Percentiles rank a stretch among this genome's conserved stretches.
phyloP scores from a whole-genome alignment of 148 eudicot genomes.

The Chenopodium quinoa region DNA sequence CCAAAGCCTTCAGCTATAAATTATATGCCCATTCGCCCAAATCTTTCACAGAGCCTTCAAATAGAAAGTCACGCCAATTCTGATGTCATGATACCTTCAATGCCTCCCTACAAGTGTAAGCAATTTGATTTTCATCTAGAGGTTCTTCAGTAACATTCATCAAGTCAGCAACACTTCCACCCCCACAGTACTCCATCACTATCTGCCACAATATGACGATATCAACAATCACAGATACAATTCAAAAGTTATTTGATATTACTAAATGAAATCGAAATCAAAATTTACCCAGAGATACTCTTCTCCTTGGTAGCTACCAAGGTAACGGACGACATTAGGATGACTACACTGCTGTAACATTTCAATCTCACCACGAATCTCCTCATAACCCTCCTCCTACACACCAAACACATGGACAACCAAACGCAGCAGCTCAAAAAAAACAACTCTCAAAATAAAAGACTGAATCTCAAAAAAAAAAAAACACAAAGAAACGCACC shows the following conservation, averaged over 20 bases:
- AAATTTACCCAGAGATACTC: conserved; percentile 89
- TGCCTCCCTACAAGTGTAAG: conserved; percentile 86
- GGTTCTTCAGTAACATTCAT: conserved; percentile 92
- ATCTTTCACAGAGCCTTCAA: neutral
- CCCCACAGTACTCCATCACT: conserved; percentile 99
- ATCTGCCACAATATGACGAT: conserved; percentile 56
- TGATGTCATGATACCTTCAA: conserved; percentile 56
- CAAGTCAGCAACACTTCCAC: conserved; percentile 98
- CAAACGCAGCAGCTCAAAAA: neutral
- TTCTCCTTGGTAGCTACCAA: conserved; percentile 99
- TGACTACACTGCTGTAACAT: conserved; percentile 99
- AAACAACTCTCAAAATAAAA: neutral
- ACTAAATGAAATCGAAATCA: neutral
- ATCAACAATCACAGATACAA: neutral
- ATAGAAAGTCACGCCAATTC: neutral
- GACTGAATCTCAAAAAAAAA: conserved; percentile 6
- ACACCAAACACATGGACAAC: conserved; percentile 13
- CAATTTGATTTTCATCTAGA: conserved; percentile 88
- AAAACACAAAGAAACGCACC: conserved; percentile 38
- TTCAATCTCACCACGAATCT: conserved; percentile 98
- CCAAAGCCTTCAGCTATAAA: neutral
- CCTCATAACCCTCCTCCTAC: conserved; percentile 98
- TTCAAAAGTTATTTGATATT: neutral
- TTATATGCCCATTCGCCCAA: neutral
- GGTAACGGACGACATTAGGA: conserved; percentile 98